A percentile compares a stretch with the other conserved stretches of the same genome.
Evolutionary conservation across 306 rosid species (phyloP).

Genomic region (Castanea sativa): DNA sequence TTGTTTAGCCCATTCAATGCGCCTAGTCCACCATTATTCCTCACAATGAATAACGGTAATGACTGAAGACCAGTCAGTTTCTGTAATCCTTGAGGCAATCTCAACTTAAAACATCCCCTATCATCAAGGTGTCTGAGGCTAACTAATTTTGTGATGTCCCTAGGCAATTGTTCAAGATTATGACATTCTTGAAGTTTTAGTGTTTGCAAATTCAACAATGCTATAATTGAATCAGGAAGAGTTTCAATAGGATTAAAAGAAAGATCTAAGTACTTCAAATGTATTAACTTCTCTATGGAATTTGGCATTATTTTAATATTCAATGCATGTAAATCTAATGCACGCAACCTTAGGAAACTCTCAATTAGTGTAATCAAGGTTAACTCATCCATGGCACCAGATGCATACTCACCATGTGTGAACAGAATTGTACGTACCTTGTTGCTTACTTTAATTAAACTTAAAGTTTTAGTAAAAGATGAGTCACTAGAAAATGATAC

Average conservation of each 20-base stretch:
- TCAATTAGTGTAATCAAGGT: not conserved
- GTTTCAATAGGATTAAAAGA: not conserved
- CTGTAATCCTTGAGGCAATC: constrained; percentile 19
- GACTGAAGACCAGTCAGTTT: constrained; percentile 24
- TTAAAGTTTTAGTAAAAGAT: not conserved
- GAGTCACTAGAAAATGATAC: not conserved
- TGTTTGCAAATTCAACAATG: constrained; percentile 27
- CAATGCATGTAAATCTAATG: constrained; percentile 2
- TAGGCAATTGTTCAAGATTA: constrained; percentile 17
- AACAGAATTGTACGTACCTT: constrained; percentile 5
- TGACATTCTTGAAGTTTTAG: constrained; percentile 9
- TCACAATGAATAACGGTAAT: not conserved
- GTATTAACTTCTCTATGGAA: constrained; percentile 18
- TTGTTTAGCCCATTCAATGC: constrained; percentile 26
- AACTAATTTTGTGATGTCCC: constrained; percentile 2
- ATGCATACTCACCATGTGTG: accelerated
- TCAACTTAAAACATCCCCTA: constrained; percentile 3
- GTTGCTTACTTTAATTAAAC: not conserved
- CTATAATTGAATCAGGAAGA: constrained; percentile 15
- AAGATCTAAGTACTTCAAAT: constrained; percentile 32
- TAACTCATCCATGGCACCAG: not conserved
- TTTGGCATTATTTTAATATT: not conserved
- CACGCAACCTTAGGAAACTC: constrained; percentile 10
- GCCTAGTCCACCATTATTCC: not conserved
- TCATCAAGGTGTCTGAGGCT: constrained; percentile 33